A percentile compares a stretch with the other conserved stretches of the same genome.
Conservation (phyloP, 495 filamentous ascomycete genomes). For the Alectoria sarmentosa region DNA sequence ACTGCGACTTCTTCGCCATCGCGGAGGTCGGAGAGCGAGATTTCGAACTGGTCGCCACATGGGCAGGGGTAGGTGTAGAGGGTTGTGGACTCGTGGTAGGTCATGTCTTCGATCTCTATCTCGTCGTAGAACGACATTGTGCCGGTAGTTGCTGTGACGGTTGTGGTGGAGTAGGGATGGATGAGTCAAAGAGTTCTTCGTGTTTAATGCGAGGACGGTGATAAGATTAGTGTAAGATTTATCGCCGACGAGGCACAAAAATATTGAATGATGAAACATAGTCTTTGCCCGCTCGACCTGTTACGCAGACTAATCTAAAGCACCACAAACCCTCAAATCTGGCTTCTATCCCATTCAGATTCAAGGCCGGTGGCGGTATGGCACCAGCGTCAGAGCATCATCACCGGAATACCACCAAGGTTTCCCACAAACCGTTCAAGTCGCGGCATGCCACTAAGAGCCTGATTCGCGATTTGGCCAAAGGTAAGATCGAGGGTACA, state of each 20-base stretch:
- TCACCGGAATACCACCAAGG: constrained; percentile 87
- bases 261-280: background rate
- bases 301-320: background rate
- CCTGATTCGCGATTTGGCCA: constrained; percentile 68
- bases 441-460: constrained; percentile 83
- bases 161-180: background rate
- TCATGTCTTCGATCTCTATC: constrained; percentile 99
- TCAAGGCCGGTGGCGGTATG: constrained; percentile 72
- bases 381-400: constrained; percentile 53
- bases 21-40: constrained; percentile 72
- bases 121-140: constrained; percentile 79
- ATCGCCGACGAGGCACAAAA: background rate
- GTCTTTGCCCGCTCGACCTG: background rate
- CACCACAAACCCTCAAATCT: constrained; percentile 20
- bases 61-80: constrained; percentile 96
- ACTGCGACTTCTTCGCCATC: constrained; percentile 90
- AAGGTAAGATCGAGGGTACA: constrained; percentile 61
- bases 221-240: background rate
- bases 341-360: constrained; percentile 76
- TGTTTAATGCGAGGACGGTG: constrained; percentile 5
- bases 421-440: constrained; percentile 81
- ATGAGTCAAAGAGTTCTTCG: background rate
- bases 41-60: constrained; percentile 96
- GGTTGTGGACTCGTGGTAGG: constrained; percentile 72
- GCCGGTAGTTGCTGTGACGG: background rate